Conservation (phyloP, 2,329 filamentous ascomycete species). For the Cadophora malorum region DNA sequence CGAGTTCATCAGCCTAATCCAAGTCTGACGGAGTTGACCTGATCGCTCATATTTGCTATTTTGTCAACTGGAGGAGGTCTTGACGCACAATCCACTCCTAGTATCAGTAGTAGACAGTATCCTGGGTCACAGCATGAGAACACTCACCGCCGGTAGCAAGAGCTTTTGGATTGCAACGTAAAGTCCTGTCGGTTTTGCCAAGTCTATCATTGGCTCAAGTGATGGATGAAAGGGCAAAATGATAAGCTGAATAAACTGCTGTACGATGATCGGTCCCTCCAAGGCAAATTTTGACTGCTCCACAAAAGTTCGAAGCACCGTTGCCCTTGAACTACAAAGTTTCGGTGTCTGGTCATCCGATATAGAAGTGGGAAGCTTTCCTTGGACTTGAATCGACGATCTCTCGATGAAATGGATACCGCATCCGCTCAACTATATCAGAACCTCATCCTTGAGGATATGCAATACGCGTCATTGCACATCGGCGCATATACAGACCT, state of each 20-base stretch:
- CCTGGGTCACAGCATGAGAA: neutral
- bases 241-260: neutral
- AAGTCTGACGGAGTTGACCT: neutral
- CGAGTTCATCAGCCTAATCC: neutral
- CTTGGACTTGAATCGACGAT: neutral
- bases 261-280: neutral
- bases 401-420: neutral
- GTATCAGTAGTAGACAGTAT: neutral
- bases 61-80: neutral
- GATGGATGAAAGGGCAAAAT: neutral
- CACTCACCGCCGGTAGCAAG: slow-evolving; percentile 6
- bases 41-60: neutral
- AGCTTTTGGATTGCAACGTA: too few species aligned
- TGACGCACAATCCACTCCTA: neutral
- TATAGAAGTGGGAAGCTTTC: neutral
- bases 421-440: slow-evolving; percentile 9
- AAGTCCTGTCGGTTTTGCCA: too few species aligned
- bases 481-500: slow-evolving; percentile 9
- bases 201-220: neutral
- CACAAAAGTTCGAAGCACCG: neutral
- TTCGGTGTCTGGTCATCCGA: neutral
- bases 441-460: neutral
- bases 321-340: neutral
- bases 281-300: neutral
- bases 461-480: neutral